These are phyloP conservation scores for Ganoderma meredithae DNA, from an alignment of 1,284 basidiomycete genomes.

Conservation along the genomic window DNA sequence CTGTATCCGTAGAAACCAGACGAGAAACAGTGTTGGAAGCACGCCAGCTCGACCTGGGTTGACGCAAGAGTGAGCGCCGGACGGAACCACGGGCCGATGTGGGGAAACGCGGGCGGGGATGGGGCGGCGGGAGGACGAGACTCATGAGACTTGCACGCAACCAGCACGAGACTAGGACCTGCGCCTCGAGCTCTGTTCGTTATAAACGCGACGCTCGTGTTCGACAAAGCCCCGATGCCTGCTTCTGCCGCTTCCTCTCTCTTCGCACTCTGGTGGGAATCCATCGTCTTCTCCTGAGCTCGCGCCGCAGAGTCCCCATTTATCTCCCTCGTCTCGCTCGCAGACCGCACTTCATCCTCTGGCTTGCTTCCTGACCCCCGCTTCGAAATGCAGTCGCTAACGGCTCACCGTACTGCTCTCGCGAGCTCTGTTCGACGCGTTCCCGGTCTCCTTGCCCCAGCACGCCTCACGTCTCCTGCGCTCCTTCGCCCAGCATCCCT, in stretches of 20 bases:
- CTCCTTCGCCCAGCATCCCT: background rate
- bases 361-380: background rate
- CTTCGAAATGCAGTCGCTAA: background rate
- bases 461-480: background rate
- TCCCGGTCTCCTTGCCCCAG: background rate
- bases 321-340: background rate
- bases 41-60: background rate
- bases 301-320: background rate
- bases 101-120: background rate
- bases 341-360: background rate
- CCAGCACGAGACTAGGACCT: background rate
- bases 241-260: background rate
- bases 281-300: background rate
- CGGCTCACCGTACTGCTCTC: background rate
- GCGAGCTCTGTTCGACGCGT: background rate
- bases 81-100: background rate
- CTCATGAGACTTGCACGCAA: background rate
- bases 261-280: background rate
- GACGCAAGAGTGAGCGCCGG: background rate
- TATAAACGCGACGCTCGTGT: background rate
- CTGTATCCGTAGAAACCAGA: background rate
- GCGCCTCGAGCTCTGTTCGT: background rate
- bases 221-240: background rate
- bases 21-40: background rate
- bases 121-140: background rate